Evolutionary conservation across 352 stramenopile species (phyloP).

Genomic region (Phytophthora vignae): DNA sequence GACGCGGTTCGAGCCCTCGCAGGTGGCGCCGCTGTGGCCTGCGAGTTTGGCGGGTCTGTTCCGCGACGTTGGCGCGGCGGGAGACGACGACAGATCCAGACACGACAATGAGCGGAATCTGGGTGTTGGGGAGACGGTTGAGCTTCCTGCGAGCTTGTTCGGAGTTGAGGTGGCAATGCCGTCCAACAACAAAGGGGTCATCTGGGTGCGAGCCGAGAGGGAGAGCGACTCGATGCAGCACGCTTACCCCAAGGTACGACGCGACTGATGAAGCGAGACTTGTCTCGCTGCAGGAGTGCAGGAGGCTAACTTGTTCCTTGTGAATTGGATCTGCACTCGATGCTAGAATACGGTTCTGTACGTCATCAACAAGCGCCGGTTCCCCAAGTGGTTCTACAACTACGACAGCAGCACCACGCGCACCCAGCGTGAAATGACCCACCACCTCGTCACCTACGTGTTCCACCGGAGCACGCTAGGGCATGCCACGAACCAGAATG

Average conservation of each 20-base stretch:
- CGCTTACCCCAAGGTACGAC: conserved; percentile 17
- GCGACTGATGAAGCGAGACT: too few species aligned
- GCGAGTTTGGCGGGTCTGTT: conserved; percentile 5
- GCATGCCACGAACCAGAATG: neutral
- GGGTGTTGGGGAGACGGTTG: neutral
- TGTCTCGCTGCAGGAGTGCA: neutral
- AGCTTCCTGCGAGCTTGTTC: neutral
- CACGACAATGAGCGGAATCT: neutral
- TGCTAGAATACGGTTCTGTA: conserved; percentile 38
- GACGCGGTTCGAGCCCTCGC: conserved; percentile 36
- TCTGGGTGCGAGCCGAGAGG: conserved; percentile 33
- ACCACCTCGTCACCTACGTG: conserved; percentile 41
- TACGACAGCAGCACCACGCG: conserved; percentile 46
- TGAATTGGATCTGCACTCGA: neutral
- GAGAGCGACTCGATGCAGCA: conserved; percentile 31
- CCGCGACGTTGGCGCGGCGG: neutral
- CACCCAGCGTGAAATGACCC: conserved; percentile 43
- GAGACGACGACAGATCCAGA: neutral
- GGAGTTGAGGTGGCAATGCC: neutral
- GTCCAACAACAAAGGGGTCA: neutral
- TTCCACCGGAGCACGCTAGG: conserved; percentile 7
- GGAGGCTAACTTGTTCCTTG: neutral
- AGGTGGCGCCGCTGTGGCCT: conserved; percentile 16
- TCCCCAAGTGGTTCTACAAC: conserved; percentile 45
- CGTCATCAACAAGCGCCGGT: conserved; percentile 40